phyloP scores from a whole-genome alignment of 2,329 filamentous ascomycete species.

The Verticillium albo-atrum region DNA sequence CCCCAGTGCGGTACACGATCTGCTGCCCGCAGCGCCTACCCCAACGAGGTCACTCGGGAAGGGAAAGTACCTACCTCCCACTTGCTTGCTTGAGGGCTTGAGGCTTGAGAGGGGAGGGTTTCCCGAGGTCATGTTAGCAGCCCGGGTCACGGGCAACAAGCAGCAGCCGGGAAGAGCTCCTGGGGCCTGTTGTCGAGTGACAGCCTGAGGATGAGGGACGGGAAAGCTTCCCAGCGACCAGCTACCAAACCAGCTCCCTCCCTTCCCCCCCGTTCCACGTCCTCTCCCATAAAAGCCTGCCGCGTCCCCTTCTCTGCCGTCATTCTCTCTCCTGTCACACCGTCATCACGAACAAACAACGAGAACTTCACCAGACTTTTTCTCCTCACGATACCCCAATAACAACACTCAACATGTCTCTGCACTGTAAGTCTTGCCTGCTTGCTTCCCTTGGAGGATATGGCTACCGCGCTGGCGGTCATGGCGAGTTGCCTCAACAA shows the following conservation, averaged over 20 bases:
- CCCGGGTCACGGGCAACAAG: neutral
- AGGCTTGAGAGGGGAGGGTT: too few species aligned
- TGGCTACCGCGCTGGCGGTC: too few species aligned
- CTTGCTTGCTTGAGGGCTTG: neutral
- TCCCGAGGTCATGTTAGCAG: neutral
- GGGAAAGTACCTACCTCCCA: too few species aligned
- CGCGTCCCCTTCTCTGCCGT: constrained; percentile 3
- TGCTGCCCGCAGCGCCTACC: neutral
- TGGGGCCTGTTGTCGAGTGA: neutral
- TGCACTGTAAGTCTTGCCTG: constrained; percentile 45
- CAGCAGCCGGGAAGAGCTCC: neutral
- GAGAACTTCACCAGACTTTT: neutral
- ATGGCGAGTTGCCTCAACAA: neutral
- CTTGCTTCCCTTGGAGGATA: neutral
- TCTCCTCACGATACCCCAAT: neutral
- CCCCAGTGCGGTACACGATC: neutral
- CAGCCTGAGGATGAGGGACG: neutral
- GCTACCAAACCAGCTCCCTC: too few species aligned
- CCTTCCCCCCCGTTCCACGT: neutral
- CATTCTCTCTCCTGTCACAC: neutral
- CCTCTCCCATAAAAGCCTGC: constrained; percentile 10
- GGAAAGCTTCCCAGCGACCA: neutral
- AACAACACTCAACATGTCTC: constrained; percentile 45
- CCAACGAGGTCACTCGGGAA: neutral
- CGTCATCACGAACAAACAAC: neutral